Conservation (phyloP, 2,329 filamentous ascomycete species). For the Claviceps africana region DNA sequence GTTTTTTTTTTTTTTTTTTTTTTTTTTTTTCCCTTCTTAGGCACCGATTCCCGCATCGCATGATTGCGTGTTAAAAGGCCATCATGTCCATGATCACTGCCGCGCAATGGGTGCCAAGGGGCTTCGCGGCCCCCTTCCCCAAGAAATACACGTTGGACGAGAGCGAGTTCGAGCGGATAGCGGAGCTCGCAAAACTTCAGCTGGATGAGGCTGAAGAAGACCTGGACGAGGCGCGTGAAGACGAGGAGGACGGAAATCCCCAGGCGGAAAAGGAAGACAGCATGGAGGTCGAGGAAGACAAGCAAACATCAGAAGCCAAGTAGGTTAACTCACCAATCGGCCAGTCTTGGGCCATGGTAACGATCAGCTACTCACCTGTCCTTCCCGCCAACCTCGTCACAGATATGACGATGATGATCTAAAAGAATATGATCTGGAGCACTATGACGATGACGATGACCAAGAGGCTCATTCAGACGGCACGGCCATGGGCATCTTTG, state of each 20-base stretch:
- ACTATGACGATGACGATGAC: constrained; percentile 80
- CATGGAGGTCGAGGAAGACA: constrained; percentile 15
- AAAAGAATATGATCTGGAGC: constrained; percentile 89
- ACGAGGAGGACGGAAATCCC: constrained; percentile 11
- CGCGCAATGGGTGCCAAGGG: constrained; percentile 61
- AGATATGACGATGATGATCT: constrained; percentile 69
- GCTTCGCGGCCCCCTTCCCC: constrained; percentile 63
- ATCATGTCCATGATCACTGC: constrained; percentile 63
- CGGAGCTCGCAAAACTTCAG: constrained; percentile 60
- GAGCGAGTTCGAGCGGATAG: constrained; percentile 61
- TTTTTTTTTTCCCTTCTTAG: not conserved
- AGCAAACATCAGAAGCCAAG: constrained; percentile 3
- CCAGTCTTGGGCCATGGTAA: not conserved
- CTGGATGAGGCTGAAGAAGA: constrained; percentile 87
- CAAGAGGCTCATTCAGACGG: constrained; percentile 30
- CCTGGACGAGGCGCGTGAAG: constrained; percentile 53
- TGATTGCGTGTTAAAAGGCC: not conserved
- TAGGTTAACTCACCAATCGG: not conserved
- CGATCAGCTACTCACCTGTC: constrained; percentile 7
- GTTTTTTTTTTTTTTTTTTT: not conserved
- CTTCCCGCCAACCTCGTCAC: not conserved
- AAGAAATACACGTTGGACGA: constrained; percentile 64
- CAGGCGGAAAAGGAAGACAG: constrained; percentile 20
- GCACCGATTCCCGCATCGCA: not conserved
- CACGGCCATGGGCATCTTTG: constrained; percentile 80